Evolutionary conservation across 2,329 filamentous ascomycete genomes (phyloP), one percentile per base, ranked within the genome.

Genomic region (Colletotrichum shisoi): DNA sequence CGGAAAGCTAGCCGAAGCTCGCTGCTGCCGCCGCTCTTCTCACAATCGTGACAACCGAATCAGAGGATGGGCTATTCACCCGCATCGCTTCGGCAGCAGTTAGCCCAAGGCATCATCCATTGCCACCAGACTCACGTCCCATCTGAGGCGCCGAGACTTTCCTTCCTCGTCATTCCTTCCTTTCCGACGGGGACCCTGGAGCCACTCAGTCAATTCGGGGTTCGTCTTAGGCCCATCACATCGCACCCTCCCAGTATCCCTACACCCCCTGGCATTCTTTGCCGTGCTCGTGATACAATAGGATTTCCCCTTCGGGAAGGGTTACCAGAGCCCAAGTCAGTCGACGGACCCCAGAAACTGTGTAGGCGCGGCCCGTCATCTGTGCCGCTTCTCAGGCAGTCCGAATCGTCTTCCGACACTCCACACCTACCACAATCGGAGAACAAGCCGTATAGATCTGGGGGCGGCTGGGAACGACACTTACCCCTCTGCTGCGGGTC

Each of bases 1-100:
- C 58, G 58, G 58, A 52, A 52, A 63, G 49, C 24, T 37, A 51
- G 44, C 58, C 58, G 58, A 63, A 57, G 19, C 34, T 40, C 19
- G 19, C 2, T 24, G 49, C 48, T 34, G 8, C 27, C 13, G 31
- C 21, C 31, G 31, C 31, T 9, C 31, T 34, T 27, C 27, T 15
- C 13, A 37, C 42, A 34, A 5, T 24, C 24, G 31, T 37, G n/a
- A 37, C n/a, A 52, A 9, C 49, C 31, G 2, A 52, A 5, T 11
- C 12, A 15, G n/a, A 39, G 49, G 19, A 37, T 6, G 12, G 3
- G n/a, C n/a, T 6, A 13, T 21, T 21, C n/a, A n/a, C n/a, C 31
- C n/a, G 31, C 31, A 39, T 37, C 13, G 0, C 8, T 52, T 19
- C 13, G 2, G 12, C 49, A 37, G 27, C 31, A 52, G 27, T 34